Evolutionary conservation across 306 rosid genomes (phyloP).

Genomic region (Cucurbita argyrosperma): DNA sequence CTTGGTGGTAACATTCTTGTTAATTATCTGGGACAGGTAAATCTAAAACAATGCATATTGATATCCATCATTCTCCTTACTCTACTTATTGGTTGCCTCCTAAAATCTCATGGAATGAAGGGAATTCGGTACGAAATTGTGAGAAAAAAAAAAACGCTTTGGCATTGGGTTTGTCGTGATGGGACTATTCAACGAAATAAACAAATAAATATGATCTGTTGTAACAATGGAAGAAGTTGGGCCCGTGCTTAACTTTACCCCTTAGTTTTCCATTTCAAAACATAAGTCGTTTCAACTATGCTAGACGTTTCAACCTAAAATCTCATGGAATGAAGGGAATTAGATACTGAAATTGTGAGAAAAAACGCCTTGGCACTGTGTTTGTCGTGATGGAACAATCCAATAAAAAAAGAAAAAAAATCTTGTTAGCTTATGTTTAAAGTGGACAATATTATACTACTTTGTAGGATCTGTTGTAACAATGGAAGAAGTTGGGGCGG

Average conservation of each 20-base stretch:
- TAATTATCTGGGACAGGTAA: constrained; percentile 78
- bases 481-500: neutral
- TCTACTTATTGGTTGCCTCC: neutral
- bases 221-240: neutral
- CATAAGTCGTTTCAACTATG: neutral
- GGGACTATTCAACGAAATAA: neutral
- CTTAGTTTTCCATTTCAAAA: neutral
- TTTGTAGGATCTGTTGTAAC: neutral
- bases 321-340: too few species aligned
- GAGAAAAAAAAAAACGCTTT: neutral
- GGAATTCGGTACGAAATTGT: neutral
- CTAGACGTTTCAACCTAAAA: neutral
- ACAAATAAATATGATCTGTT: neutral
- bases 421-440: too few species aligned
- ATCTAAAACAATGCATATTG: neutral
- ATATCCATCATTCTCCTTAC: neutral
- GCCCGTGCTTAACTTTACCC: neutral
- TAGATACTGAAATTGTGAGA: neutral
- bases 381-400: neutral
- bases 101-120: neutral
- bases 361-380: neutral
- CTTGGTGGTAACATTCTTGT: constrained; percentile 95
- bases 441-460: neutral
- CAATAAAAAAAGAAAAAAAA: neutral
- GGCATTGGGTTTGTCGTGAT: neutral